Conservation (phyloP, 768 basidiomycete species). For the Lentinula edodes region DNA sequence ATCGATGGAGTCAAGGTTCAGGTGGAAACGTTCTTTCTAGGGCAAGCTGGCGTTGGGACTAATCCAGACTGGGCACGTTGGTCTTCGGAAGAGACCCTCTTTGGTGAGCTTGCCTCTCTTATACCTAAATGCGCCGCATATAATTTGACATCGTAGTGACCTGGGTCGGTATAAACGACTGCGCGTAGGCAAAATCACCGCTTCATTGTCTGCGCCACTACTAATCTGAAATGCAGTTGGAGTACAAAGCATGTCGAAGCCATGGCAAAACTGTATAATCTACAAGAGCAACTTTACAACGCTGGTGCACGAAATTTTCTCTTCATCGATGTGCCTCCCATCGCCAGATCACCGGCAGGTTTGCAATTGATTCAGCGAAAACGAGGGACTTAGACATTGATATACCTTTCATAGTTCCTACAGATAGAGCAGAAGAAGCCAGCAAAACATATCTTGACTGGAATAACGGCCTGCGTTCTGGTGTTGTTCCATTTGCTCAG, state of each 20-base stretch:
- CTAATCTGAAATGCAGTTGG: slow-evolving; percentile 10
- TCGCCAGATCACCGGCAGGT: slow-evolving; percentile 31
- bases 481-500: slow-evolving; percentile 27
- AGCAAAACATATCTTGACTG: slow-evolving; percentile 25
- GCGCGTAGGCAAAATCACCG: slow-evolving; percentile 32
- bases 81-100: slow-evolving; percentile 37
- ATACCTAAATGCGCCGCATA: not conserved
- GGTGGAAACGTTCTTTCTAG: slow-evolving; percentile 32
- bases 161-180: slow-evolving; percentile 68
- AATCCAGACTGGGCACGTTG: slow-evolving; percentile 34
- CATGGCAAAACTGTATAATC: slow-evolving; percentile 31
- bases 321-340: slow-evolving; percentile 37
- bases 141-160: slow-evolving; percentile 32
- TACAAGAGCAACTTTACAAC: slow-evolving; percentile 44
- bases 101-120: slow-evolving; percentile 28
- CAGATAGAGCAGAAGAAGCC: not conserved
- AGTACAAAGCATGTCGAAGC: slow-evolving; percentile 14
- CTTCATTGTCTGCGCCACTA: not conserved
- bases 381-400: not conserved
- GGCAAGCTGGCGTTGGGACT: slow-evolving; percentile 21
- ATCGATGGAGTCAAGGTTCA: slow-evolving; percentile 37
- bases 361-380: not conserved
- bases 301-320: slow-evolving; percentile 46
- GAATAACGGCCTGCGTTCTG: slow-evolving; percentile 36
- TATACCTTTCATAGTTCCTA: not conserved